Conservation (phyloP, 2,329 filamentous ascomycete species). For the Cladosporium sp. region DNA sequence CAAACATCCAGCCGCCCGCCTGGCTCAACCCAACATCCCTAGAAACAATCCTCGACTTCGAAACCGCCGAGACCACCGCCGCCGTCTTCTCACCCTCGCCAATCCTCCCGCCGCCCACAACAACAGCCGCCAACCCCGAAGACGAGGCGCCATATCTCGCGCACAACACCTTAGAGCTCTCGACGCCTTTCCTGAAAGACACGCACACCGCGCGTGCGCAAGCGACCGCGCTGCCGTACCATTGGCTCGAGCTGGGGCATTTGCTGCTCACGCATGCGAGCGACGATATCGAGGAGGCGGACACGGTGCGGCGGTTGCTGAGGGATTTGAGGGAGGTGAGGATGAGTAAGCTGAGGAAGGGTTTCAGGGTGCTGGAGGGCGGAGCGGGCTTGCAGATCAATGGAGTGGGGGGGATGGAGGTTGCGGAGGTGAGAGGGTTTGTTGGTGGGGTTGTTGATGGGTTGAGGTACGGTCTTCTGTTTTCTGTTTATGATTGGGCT, state of each 20-base stretch:
- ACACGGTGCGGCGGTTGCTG: slow-evolving; percentile 73
- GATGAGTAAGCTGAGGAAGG: slow-evolving; percentile 82
- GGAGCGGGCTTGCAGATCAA: slow-evolving; percentile 72
- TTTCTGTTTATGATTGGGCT: slow-evolving; percentile 11
- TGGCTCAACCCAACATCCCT: slow-evolving; percentile 84
- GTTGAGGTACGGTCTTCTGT: slow-evolving; percentile 52
- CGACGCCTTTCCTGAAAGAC: slow-evolving; percentile 71
- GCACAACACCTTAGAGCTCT: slow-evolving; percentile 34
- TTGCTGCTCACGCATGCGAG: slow-evolving; percentile 80
- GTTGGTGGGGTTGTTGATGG: slow-evolving; percentile 85
- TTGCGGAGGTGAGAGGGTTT: slow-evolving; percentile 83
- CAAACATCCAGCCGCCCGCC: slow-evolving; percentile 86
- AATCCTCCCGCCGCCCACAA: slow-evolving; percentile 58
- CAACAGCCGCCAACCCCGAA: slow-evolving; percentile 32
- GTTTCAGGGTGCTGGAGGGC: slow-evolving; percentile 70
- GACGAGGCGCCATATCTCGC: slow-evolving; percentile 34
- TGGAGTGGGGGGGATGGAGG: slow-evolving; percentile 90
- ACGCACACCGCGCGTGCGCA: slow-evolving; percentile 71
- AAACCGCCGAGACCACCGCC: slow-evolving; percentile 68
- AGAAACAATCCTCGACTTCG: slow-evolving; percentile 73
- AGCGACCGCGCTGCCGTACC: slow-evolving; percentile 77
- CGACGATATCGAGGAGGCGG: slow-evolving; percentile 76
- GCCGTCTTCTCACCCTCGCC: slow-evolving; percentile 78
- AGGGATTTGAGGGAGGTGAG: slow-evolving; percentile 84
- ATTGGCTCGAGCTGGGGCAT: slow-evolving; percentile 92